These are phyloP conservation scores for Kodamaea sp. DNA, from an alignment of 1,139 yeast species.

Conservation along the genomic window DNA sequence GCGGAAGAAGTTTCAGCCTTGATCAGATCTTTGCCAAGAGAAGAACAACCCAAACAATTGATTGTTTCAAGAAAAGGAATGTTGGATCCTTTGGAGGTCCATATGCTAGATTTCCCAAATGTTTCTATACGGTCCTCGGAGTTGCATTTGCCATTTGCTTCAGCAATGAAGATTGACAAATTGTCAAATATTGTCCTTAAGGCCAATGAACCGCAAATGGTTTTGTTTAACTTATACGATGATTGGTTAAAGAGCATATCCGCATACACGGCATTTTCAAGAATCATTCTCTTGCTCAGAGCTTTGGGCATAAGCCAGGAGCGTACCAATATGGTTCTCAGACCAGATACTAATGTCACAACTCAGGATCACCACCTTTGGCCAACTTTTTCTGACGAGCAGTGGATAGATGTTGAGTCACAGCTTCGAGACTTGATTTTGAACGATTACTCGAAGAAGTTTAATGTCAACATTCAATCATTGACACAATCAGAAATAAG, in stretches of 20 bases:
- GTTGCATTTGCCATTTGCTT: slow-evolving; percentile 83
- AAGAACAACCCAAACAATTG: slow-evolving; percentile 92
- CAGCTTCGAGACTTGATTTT: slow-evolving; percentile 86
- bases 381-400: slow-evolving; percentile 87
- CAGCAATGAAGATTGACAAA: slow-evolving; percentile 82
- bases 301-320: slow-evolving; percentile 80
- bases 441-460: slow-evolving; percentile 80
- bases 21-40: slow-evolving; percentile 83
- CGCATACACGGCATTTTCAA: slow-evolving; percentile 91
- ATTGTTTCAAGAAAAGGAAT: slow-evolving; percentile 90
- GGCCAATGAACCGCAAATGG: slow-evolving; percentile 94
- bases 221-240: slow-evolving; percentile 85
- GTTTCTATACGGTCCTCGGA: slow-evolving; percentile 89
- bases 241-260: slow-evolving; percentile 88
- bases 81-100: slow-evolving; percentile 93
- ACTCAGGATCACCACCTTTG: slow-evolving; percentile 85
- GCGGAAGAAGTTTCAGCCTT: slow-evolving; percentile 97
- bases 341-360: slow-evolving; percentile 70
- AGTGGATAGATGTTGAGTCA: slow-evolving; percentile 89
- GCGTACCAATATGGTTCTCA: slow-evolving; percentile 69
- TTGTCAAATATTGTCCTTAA: slow-evolving; percentile 75
- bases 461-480: slow-evolving; percentile 82
- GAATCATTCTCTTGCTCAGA: slow-evolving; percentile 76
- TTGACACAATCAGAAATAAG: slow-evolving; percentile 92
- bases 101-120: slow-evolving; percentile 95